phyloP scores from a whole-genome alignment of 257 asterid species.

The Solanum microdontum region DNA sequence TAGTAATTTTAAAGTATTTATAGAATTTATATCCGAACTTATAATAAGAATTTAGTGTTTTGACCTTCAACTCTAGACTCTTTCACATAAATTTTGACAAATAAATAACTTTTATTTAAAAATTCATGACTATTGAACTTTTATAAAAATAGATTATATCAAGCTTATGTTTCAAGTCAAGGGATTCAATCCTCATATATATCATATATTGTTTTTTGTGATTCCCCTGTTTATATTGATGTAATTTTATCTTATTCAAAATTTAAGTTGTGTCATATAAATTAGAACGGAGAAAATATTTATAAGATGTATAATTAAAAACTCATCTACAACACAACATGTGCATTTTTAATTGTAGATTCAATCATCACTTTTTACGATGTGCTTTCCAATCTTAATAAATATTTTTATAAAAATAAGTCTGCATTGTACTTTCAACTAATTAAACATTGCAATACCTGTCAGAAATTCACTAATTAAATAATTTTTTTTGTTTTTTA shows the following conservation, averaged over 20 bases:
- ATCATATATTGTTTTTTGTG: not conserved
- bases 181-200: not conserved
- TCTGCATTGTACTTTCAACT: not conserved
- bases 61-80: not conserved
- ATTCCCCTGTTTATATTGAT: no score
- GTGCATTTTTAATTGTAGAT: not conserved
- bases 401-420: not conserved
- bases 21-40: not conserved
- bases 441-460: not conserved
- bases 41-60: no score
- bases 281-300: not conserved
- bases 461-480: not conserved
- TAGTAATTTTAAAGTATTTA: not conserved
- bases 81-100: not conserved
- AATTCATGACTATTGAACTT: not conserved
- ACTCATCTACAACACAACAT: not conserved
- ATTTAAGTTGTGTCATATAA: not conserved
- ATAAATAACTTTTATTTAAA: no score
- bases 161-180: not conserved
- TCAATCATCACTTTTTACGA: not conserved
- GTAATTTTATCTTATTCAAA: rapidly evolving
- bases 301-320: not conserved
- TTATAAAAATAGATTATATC: not conserved
- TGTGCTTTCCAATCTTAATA: not conserved
- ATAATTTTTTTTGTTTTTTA: not conserved